phyloP scores from a whole-genome alignment of 495 filamentous ascomycete species.

The Penicillium roqueforti region DNA sequence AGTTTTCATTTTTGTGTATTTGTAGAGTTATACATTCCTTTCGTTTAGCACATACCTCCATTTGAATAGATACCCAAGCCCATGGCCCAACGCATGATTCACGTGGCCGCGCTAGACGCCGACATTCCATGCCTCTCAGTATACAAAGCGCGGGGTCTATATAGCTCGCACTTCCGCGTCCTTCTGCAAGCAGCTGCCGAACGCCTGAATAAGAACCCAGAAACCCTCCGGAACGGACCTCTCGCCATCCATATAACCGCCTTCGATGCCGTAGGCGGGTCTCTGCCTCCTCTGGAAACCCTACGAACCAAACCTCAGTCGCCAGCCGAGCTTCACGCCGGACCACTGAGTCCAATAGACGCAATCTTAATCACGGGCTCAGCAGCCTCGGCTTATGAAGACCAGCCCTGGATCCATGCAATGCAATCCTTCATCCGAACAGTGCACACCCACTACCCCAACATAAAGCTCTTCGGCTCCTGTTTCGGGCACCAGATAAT shows the following conservation, averaged over 20 bases:
- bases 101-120: constrained; percentile 42
- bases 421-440: constrained; percentile 30
- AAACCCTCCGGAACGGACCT: constrained; percentile 11
- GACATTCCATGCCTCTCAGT: constrained; percentile 37
- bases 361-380: constrained; percentile 42
- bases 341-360: constrained; percentile 25
- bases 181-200: constrained; percentile 33
- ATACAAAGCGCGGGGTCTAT: constrained; percentile 34
- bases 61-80: neutral
- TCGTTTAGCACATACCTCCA: neutral
- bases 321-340: constrained; percentile 9
- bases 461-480: constrained; percentile 45
- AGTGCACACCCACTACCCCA: constrained; percentile 36
- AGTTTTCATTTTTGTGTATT: neutral
- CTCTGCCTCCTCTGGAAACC: constrained; percentile 26
- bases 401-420: constrained; percentile 32
- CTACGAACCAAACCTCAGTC: constrained; percentile 20
- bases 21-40: neutral
- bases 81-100: constrained; percentile 25
- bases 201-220: constrained; percentile 22
- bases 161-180: constrained; percentile 35
- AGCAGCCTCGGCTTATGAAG: constrained; percentile 33
- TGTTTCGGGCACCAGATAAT: constrained; percentile 50
- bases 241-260: constrained; percentile 32
- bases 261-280: constrained; percentile 37